Evolutionary conservation across 805 yeast genomes (phyloP), one percentile per base, ranked within the genome.

Genomic region (Lipomyces yamadae): DNA sequence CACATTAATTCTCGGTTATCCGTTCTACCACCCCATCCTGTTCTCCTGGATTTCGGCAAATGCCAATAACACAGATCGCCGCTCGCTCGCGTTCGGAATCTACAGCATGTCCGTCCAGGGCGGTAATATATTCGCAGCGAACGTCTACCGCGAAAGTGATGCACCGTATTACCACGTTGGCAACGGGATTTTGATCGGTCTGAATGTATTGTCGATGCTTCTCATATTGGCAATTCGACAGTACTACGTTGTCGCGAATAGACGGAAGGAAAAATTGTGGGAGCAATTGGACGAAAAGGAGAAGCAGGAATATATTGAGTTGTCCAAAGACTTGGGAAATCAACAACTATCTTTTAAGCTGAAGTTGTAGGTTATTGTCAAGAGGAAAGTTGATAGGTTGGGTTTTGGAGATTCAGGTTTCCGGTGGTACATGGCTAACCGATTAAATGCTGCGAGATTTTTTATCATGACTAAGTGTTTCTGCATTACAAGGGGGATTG

Each of bases 71-170:
- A 88, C 88, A 32, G 76, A 87, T 18, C 78, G 85, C 3, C 80
- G 93, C 71, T 84, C 92, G 0, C 86, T 88, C 3, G 82, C 88
- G 15, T 85, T 90, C 0, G 86, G 92, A 0, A 67, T 88, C 48
- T 87, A 84, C 74, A 89, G 88, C 72, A 87, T 88, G 80, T 83
- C 81, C 73, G 86, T 85, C 0, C 92, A 89, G 73, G 79, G 84
- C 0, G 89, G 86, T 0, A 75, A 79, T 32, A 86, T 88, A 58
- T 78, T 84, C 6, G 79, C 86, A 3, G 78, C 86, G 15, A 84
- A 88, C 72, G 81, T 89, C 10, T 89, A 88, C 75, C 76, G 86
- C 60, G 75, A 74, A 1, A 81, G 80, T 54, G 93, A 89, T 73
- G 80, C 79, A 54, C 93, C 92, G 1, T 73, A 80, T 37, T 89